Percentiles rank a stretch among this genome's conserved stretches.
Conservation (phyloP, 257 asterid genomes). For the Solanum chaucha region DNA sequence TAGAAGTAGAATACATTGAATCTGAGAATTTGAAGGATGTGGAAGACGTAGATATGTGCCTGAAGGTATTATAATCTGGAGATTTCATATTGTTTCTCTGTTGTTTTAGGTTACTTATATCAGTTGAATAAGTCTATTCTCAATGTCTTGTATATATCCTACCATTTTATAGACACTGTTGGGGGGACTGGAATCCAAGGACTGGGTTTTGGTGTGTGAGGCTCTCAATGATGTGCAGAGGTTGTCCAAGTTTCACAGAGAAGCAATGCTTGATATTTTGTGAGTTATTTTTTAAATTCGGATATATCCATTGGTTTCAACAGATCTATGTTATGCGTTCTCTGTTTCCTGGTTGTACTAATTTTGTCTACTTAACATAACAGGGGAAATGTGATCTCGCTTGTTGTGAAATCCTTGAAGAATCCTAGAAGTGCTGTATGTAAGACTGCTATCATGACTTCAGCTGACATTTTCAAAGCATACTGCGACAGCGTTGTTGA, state of each 20-base stretch:
- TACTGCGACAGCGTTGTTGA: conserved; percentile 52
- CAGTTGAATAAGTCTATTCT: not conserved
- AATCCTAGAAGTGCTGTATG: conserved; percentile 86
- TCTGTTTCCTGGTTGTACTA: not conserved
- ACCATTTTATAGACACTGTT: conserved; percentile 37
- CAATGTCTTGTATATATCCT: not conserved
- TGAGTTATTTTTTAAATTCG: conserved; percentile 26
- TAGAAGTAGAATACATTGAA: conserved; percentile 73
- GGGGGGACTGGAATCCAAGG: conserved; percentile 62
- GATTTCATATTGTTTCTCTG: not conserved
- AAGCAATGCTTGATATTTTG: conserved; percentile 47
- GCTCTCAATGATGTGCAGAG: conserved; percentile 68
- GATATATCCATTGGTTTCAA: not conserved
- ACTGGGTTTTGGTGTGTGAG: conserved; percentile 73
- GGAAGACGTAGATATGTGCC: conserved; percentile 39
- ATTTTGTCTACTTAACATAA: not conserved
- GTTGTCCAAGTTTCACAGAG: conserved; percentile 63
- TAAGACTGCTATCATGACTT: conserved; percentile 80
- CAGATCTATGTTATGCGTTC: not conserved
- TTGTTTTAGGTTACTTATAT: not conserved
- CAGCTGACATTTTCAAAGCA: conserved; percentile 69
- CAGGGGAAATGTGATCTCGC: conserved; percentile 52
- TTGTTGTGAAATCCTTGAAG: conserved; percentile 64
- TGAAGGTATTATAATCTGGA: conserved; percentile 31
- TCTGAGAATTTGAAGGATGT: conserved; percentile 68